Percentiles rank a stretch among this genome's conserved stretches.
These are phyloP conservation scores for Pseudogymnoascus sp. DNA, from an alignment of 2,329 filamentous ascomycete species.

Conservation along the genomic window DNA sequence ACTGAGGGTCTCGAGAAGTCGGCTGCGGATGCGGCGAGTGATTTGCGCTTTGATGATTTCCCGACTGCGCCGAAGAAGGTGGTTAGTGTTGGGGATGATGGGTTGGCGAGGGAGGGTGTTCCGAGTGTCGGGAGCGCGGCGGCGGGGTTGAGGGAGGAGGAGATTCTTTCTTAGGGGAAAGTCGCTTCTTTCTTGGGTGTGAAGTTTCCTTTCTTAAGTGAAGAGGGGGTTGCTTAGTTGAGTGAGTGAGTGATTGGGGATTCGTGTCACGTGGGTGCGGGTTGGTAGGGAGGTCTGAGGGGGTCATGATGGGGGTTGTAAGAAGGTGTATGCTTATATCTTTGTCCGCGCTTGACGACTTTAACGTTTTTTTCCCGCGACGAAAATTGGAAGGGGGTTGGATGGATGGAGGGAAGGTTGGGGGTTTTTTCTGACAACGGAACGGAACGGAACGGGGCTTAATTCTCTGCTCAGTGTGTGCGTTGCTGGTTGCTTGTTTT, in stretches of 20 bases:
- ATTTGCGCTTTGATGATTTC: background rate
- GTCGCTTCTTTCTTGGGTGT: too few species aligned
- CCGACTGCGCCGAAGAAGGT: background rate
- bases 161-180: background rate
- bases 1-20: background rate
- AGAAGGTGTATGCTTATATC: background rate
- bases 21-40: background rate
- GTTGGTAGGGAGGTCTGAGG: background rate
- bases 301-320: background rate
- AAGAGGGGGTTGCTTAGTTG: background rate
- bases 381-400: background rate
- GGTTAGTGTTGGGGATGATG: background rate
- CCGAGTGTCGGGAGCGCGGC: background rate
- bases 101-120: background rate
- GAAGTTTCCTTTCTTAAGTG: too few species aligned
- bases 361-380: background rate
- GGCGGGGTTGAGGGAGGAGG: background rate
- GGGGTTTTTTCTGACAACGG: background rate
- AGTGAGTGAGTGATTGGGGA: background rate
- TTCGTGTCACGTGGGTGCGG: too few species aligned
- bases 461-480: background rate
- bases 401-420: background rate
- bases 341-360: background rate
- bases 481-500: background rate
- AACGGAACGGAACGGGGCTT: background rate